Evolutionary conservation across 768 basidiomycete genomes (phyloP).

Genomic region (Mycena crocata): DNA sequence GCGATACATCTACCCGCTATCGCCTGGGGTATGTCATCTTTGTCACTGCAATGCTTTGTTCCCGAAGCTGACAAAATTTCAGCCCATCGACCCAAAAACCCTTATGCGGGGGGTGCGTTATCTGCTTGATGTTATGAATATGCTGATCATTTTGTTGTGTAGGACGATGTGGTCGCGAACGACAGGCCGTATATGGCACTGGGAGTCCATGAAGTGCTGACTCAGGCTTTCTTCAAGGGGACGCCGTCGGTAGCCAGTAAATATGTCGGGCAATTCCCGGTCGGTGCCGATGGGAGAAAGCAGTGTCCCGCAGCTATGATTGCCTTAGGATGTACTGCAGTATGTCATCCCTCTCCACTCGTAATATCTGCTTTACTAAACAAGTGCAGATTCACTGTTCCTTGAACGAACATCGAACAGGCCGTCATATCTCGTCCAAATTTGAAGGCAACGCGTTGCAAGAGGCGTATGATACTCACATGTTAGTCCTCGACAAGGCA

Average conservation of each 20-base stretch:
- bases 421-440: not conserved
- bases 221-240: not conserved
- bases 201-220: slow-evolving; percentile 23
- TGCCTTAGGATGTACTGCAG: not conserved
- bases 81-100: not conserved
- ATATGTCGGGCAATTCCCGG: not conserved
- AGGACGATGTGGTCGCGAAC: not conserved
- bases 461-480: not conserved
- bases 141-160: too few relatives aligned
- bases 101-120: not conserved
- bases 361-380: not conserved
- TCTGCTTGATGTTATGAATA: not conserved
- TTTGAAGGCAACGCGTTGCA: not conserved
- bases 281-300: not conserved
- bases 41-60: too few relatives aligned
- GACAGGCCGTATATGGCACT: not conserved
- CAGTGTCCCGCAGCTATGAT: not conserved
- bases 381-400: not conserved
- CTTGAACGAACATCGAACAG: not conserved
- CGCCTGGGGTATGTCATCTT: not conserved
- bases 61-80: too few relatives aligned
- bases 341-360: not conserved
- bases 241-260: not conserved
- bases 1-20: not conserved
- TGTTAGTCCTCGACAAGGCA: not conserved